phyloP scores from a whole-genome alignment of 345 rosid species.

The Hibiscus trionum region DNA sequence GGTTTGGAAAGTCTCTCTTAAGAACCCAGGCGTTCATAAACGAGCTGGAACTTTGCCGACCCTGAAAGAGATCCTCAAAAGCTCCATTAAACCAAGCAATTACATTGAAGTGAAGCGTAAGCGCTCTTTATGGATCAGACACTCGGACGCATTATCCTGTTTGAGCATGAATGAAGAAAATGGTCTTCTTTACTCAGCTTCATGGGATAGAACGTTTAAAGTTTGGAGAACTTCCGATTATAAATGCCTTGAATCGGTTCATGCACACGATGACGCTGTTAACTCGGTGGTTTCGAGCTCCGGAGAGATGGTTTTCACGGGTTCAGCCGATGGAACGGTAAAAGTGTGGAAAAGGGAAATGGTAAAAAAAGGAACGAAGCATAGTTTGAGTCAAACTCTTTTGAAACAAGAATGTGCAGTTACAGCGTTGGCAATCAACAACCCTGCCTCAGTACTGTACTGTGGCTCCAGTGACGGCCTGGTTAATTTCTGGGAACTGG shows the following conservation, averaged over 20 bases:
- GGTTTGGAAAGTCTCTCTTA: slow-evolving; percentile 72
- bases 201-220: slow-evolving; percentile 89
- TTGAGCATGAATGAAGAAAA: slow-evolving; percentile 59
- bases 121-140: slow-evolving; percentile 86
- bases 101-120: slow-evolving; percentile 66
- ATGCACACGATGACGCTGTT: slow-evolving; percentile 91
- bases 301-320: slow-evolving; percentile 60
- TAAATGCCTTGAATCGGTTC: slow-evolving; percentile 71
- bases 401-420: slow-evolving; percentile 84
- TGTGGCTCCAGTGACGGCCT: slow-evolving; percentile 88
- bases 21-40: slow-evolving; percentile 57
- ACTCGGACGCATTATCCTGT: slow-evolving; percentile 82
- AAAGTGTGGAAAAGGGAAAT: slow-evolving; percentile 75
- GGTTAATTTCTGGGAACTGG: slow-evolving; percentile 85
- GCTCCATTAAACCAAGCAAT: slow-evolving; percentile 79
- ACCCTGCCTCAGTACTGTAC: slow-evolving; percentile 43
- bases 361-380: slow-evolving; percentile 51
- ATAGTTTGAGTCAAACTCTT: slow-evolving; percentile 42
- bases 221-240: slow-evolving; percentile 89
- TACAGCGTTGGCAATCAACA: slow-evolving; percentile 60
- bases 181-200: slow-evolving; percentile 77
- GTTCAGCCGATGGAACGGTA: slow-evolving; percentile 92
- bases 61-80: slow-evolving; percentile 74
- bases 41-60: slow-evolving; percentile 79
- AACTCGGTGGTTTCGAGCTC: slow-evolving; percentile 57